These are phyloP conservation scores for Podospora didyma DNA, from an alignment of 495 filamentous ascomycete species.

Conservation along the genomic window DNA sequence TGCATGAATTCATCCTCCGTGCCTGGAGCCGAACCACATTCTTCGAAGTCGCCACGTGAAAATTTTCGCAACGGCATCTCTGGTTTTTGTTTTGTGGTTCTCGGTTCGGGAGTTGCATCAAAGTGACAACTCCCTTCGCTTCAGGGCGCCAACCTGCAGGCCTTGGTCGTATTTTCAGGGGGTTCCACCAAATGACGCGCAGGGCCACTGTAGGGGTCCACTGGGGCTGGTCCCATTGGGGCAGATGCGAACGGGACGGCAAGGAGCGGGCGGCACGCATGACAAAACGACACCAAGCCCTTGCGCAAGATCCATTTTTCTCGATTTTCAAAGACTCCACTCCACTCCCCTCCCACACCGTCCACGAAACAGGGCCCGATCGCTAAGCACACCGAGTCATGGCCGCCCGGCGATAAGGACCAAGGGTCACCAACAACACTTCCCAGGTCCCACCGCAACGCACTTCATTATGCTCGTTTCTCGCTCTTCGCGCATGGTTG, in stretches of 20 bases:
- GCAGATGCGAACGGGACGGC: background rate
- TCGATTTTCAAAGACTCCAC: background rate
- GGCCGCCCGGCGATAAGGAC: background rate
- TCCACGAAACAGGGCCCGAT: conserved; percentile 5
- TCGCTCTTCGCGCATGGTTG: background rate
- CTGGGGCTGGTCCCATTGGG: background rate
- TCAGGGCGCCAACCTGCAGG: no score
- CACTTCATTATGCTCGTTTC: no score
- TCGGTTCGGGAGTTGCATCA: no score
- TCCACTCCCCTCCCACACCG: background rate
- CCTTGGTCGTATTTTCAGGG: background rate
- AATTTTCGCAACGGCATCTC: background rate
- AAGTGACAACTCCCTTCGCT: no score
- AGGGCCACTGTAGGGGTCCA: background rate
- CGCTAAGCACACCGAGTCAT: conserved; percentile 13
- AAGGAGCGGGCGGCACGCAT: background rate
- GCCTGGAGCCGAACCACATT: no score
- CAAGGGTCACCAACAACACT: background rate
- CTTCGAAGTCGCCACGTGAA: background rate
- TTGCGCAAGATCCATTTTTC: conserved; percentile 1
- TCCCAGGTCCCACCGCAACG: no score
- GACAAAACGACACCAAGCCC: background rate
- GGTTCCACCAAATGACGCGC: conserved; percentile 14
- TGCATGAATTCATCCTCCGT: no score
- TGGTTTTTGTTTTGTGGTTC: background rate